Base-by-base conservation (phyloP, 768 basidiomycete genomes). In the Boletus tomentosulus region DNA sequence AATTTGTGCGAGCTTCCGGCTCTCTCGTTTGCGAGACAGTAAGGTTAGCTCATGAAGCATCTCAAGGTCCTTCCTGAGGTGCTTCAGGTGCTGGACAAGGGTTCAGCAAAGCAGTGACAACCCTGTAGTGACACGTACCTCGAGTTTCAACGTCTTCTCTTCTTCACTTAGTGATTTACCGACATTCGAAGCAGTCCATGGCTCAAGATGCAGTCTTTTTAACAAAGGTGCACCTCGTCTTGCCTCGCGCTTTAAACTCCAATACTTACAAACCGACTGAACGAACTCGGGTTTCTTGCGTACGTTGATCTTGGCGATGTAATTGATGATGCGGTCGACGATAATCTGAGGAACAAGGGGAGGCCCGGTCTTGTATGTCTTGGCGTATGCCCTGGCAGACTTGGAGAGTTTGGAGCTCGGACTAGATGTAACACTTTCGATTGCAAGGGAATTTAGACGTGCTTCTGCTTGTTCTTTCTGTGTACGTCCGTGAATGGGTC, bases 221-320 rank as follows among this genome's bases (percentile, higher is more conserved):
- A 99, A 70, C 56, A 98, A 70, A 11, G 97, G 96, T 9, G 97
- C 97, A 4, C 97, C 97, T 38, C 96, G 72, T 57, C 97, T 80
- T 1, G 85, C 92, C 67, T 98, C 96, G 4, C 97, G 77, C 73
- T 99, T 98, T 69, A 99, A 69, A 71, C 97, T 98, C 97, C 97
- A 99, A 65, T 98, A 99, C 64, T 84, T 82, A 63, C 90, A 95
- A 31, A 94, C 76, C 62, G 83, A 70, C 46, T 84, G 79, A 12
- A 98, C 72, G 51, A 95, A 90, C 43, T 89, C 86, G 3, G 71
- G 62, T 65, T 89, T 92, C 68, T 90, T 92, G 57, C 87, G 75
- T 4, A 97, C 73, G 31, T 68, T 76, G 39, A 96, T 75, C 60
- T 83, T 85, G 35, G 68, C 67, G 35, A 90, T 84, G 62, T 98